Percentiles rank a stretch among this genome's conserved stretches.
phyloP scores from a whole-genome alignment of 495 filamentous ascomycete species.

The Cercophora samala region DNA sequence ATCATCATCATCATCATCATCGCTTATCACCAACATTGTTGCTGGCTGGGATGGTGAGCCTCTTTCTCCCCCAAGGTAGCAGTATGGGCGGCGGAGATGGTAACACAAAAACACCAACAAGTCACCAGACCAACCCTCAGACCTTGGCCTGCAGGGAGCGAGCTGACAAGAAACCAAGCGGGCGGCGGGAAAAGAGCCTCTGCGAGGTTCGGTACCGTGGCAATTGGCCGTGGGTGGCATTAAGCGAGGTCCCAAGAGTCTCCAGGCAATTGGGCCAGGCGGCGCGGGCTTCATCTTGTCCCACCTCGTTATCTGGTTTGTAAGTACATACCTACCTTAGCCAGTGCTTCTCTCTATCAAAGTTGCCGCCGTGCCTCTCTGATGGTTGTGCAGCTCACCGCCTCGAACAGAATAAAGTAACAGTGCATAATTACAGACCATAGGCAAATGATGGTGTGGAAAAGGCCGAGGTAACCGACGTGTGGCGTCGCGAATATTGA shows the following conservation, averaged over 20 bases:
- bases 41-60: no score
- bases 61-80: neutral
- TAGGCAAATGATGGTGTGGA: neutral
- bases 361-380: neutral
- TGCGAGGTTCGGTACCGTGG: neutral
- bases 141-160: slow-evolving; percentile 1
- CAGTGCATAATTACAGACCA: neutral
- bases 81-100: neutral
- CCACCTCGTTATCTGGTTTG: neutral
- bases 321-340: neutral
- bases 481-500: neutral
- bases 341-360: neutral
- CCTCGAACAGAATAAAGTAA: neutral
- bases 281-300: neutral
- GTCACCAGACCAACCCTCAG: slow-evolving; percentile 5
- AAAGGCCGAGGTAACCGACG: no score
- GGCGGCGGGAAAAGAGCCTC: neutral
- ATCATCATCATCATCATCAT: neutral
- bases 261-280: no score
- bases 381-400: neutral
- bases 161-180: neutral
- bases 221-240: neutral
- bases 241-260: neutral
- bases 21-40: neutral
- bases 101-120: neutral